phyloP scores from a whole-genome alignment of 176 grass and related monocot species.

The Musa beccarii region DNA sequence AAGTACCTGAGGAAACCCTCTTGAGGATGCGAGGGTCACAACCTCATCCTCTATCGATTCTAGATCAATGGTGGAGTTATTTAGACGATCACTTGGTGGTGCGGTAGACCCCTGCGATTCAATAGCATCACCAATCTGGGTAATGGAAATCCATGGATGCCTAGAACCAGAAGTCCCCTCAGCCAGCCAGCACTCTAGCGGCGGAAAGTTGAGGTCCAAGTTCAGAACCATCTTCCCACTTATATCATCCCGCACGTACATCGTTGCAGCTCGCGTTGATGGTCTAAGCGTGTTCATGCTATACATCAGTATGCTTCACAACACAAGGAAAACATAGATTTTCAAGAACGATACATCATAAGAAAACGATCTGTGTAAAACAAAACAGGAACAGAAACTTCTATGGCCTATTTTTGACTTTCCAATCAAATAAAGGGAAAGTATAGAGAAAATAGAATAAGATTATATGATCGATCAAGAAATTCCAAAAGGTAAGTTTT shows the following conservation, averaged over 20 bases:
- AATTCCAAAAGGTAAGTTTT: too few relatives aligned
- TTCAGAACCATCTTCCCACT: neutral
- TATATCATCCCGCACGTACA: neutral
- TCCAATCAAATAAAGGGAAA: too few relatives aligned
- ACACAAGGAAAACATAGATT: too few relatives aligned
- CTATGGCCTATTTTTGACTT: neutral
- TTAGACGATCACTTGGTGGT: neutral
- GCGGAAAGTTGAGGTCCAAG: slow-evolving; percentile 5
- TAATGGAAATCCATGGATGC: neutral
- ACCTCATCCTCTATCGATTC: neutral
- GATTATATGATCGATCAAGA: too few relatives aligned
- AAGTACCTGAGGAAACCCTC: neutral
- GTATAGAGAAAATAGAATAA: too few relatives aligned
- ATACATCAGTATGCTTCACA: neutral
- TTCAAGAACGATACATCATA: neutral
- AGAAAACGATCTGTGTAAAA: too few relatives aligned
- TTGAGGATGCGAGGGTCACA: neutral
- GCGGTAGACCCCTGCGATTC: neutral
- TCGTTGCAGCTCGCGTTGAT: neutral
- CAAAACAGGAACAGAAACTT: too few relatives aligned
- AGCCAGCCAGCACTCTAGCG: neutral
- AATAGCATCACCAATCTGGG: neutral
- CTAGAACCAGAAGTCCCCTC: neutral
- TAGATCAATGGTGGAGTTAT: neutral
- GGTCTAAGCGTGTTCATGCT: neutral